A percentile compares a stretch with the other conserved stretches of the same genome.
These are phyloP conservation scores for Typha latifolia DNA, from an alignment of 176 grass and related monocot genomes.

Conservation along the genomic window DNA sequence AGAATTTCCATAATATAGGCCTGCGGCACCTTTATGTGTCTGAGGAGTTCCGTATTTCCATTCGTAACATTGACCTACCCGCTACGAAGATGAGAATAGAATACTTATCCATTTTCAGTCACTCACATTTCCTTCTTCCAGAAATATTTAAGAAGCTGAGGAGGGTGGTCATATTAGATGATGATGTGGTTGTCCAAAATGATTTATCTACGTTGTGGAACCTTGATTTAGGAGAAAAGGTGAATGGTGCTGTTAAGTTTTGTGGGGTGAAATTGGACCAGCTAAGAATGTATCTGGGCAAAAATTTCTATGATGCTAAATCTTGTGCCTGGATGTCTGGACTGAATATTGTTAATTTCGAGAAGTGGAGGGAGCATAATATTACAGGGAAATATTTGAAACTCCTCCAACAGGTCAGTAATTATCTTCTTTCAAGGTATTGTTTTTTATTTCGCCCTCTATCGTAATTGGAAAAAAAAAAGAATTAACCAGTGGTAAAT, in stretches of 20 bases:
- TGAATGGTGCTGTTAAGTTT: constrained; percentile 49
- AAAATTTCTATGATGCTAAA: constrained; percentile 24
- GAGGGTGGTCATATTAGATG: constrained; percentile 51
- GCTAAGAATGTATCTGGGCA: constrained; percentile 39
- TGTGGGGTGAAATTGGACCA: constrained; percentile 50
- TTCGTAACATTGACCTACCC: background rate
- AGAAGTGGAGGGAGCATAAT: constrained; percentile 60
- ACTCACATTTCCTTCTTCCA: constrained; percentile 7
- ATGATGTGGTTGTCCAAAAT: constrained; percentile 81
- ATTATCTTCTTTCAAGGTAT: background rate
- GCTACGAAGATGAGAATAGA: constrained; percentile 4
- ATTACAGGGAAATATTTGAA: constrained; percentile 31
- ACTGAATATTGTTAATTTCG: constrained; percentile 64
- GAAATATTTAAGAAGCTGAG: constrained; percentile 22
- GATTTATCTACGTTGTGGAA: constrained; percentile 69
- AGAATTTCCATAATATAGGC: background rate
- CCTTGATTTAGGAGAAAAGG: constrained; percentile 53
- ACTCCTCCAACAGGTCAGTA: constrained; percentile 50
- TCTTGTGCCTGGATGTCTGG: constrained; percentile 71
- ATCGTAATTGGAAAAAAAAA: background rate
- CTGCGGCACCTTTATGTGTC: background rate
- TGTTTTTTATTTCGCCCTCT: background rate
- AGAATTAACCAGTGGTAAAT: background rate
- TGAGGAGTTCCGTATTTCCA: constrained; percentile 17
- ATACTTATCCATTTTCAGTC: background rate